Base-by-base conservation (phyloP, 306 rosid species). In the Purshia tridentata region DNA sequence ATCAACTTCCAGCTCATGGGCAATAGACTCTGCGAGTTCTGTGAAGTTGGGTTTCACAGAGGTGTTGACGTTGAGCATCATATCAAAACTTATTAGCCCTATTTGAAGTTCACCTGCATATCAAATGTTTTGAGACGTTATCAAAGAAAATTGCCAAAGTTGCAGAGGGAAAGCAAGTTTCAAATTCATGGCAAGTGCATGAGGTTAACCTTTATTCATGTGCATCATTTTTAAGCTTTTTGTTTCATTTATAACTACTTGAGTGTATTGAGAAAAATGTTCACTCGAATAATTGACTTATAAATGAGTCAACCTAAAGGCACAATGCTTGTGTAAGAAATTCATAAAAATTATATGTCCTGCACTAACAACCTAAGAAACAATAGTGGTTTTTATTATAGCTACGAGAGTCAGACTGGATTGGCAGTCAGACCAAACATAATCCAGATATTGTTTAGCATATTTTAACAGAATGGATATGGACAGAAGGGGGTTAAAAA, bases 21-120 rank as follows among this genome's bases (percentile, higher is more conserved):
- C 86, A 79, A 84, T 84, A 54, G 80, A 78, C 47, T 72, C 80
- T 12, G 84, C 41, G 44, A 84, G 84, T 57, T 81, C 88, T 4
- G 84, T 84, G 59, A 84, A 69, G 69, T 84, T 84, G 46, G 78
- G 77, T 48, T 75, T 76, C 69, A 61, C 61, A 10, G 84, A 76
- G 77, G 69, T 65, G 54, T 79, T 84, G 75, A 58, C 48, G 49
- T 75, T 70, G 45, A 84, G 86, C 65, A 76, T 59, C 88, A 84
- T 84, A 64, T 84, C 74, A 48, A 84, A 78, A 22, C 72, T 75
- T 68, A 81, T 84, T 14, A 48, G 40, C 72, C 86, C 88, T 50
- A 81, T 76, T 63, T 78, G 81, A 72, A 76, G 51, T 72, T 76
- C 81, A 63, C 80, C 83, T 84, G n/a, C 45, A 80, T 6, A 69